Percentiles rank a stretch among this genome's conserved stretches.
These are phyloP conservation scores for Cutaneotrichosporon curvatum DNA, from an alignment of 1,284 basidiomycete species.

Conservation along the genomic window DNA sequence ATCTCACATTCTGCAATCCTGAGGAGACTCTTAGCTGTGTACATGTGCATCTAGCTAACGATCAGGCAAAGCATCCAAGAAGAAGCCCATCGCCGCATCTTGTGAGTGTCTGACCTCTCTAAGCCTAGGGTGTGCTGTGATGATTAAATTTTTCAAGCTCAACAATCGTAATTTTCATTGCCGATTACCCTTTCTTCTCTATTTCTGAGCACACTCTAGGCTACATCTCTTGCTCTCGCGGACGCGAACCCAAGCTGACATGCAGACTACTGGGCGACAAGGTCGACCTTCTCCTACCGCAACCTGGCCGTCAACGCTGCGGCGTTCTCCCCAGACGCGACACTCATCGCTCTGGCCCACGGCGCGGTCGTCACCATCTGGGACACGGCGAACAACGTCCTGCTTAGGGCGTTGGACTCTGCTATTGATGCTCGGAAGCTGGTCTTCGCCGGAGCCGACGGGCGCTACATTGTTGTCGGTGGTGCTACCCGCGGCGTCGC, in stretches of 20 bases:
- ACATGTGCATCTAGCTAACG: background rate
- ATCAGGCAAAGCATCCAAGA: conserved; percentile 31
- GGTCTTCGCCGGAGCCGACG: conserved; percentile 44
- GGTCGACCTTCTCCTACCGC: conserved; percentile 64
- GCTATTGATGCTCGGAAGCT: conserved; percentile 40
- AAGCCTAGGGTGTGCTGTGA: conserved; percentile 26
- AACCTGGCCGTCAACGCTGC: conserved; percentile 59
- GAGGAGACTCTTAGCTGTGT: conserved; percentile 15
- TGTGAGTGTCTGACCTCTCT: conserved; percentile 30
- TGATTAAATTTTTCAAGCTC: conserved; percentile 47
- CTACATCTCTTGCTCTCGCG: background rate
- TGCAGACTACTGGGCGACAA: conserved; percentile 68
- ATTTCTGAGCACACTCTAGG: conserved; percentile 35
- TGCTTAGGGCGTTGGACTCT: conserved; percentile 60
- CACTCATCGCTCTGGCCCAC: conserved; percentile 71
- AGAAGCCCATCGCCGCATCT: conserved; percentile 30
- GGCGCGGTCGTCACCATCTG: conserved; percentile 68
- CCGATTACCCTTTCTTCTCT: conserved; percentile 45
- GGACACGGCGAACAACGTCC: conserved; percentile 61
- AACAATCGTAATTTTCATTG: conserved; percentile 46
- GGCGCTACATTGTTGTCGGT: conserved; percentile 53
- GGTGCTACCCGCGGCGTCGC: conserved; percentile 54
- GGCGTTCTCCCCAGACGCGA: conserved; percentile 79
- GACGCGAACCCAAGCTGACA: conserved; percentile 16
- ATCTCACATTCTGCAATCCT: conserved; percentile 47